Evolutionary conservation across 495 filamentous ascomycete species (phyloP).

Genomic region (Entonaema liquescens): DNA sequence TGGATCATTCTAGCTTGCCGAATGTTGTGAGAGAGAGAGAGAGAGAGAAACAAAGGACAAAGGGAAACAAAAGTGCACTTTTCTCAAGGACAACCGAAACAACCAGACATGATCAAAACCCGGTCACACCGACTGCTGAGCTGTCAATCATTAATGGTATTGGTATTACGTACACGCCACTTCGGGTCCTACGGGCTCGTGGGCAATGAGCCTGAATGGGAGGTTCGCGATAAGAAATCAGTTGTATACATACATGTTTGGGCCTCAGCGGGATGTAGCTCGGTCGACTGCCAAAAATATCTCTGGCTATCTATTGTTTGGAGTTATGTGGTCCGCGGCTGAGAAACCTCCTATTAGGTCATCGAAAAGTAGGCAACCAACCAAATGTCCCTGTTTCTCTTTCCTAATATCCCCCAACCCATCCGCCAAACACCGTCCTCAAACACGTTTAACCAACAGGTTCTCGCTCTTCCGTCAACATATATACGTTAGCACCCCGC

Average conservation of each 20-base stretch:
- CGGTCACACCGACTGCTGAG: conserved; percentile 37
- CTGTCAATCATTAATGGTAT: conserved; percentile 27
- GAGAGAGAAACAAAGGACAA: background rate
- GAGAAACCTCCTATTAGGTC: conserved; percentile 15
- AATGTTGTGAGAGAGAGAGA: no score
- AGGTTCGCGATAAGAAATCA: background rate
- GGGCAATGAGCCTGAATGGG: background rate
- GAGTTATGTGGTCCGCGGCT: conserved; percentile 26
- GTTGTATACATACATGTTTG: conserved; percentile 16
- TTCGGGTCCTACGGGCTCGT: conserved; percentile 32
- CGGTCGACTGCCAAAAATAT: conserved; percentile 33
- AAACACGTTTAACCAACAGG: background rate
- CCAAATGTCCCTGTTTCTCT: conserved; percentile 1
- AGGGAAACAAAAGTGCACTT: conserved; percentile 28
- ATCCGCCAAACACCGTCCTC: background rate
- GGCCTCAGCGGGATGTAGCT: background rate
- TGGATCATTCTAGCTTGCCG: conserved; percentile 1
- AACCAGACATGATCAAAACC: conserved; percentile 6
- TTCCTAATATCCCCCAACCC: background rate
- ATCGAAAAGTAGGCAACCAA: conserved; percentile 19
- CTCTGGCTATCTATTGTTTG: conserved; percentile 8
- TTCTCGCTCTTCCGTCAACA: background rate
- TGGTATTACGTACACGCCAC: conserved; percentile 22
- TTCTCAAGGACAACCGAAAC: conserved; percentile 3
- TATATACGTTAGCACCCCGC: background rate